Percentiles rank a stretch among this genome's conserved stretches.
These are phyloP conservation scores for Scolecobasidium constrictum DNA, from an alignment of 2,329 filamentous ascomycete genomes.

Conservation along the genomic window DNA sequence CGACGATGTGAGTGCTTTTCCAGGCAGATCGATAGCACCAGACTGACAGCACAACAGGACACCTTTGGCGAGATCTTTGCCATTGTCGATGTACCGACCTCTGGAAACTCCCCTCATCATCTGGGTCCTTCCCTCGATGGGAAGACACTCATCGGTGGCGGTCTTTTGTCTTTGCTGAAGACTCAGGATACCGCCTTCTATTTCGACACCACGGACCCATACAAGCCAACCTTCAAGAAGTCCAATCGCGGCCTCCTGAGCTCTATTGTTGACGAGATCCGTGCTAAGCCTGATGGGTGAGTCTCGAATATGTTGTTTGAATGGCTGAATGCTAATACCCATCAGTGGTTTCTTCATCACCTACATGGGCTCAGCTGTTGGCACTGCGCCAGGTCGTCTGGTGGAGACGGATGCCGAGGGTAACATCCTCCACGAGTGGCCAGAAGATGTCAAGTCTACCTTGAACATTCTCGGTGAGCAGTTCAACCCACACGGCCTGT, in stretches of 20 bases:
- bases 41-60: slow-evolving; percentile 32
- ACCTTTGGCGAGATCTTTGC: slow-evolving; percentile 49
- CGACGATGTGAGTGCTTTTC: slow-evolving; percentile 39
- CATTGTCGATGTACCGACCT: slow-evolving; percentile 47
- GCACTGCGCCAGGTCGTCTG: slow-evolving; percentile 47
- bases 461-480: slow-evolving; percentile 49
- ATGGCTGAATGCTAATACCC: no score
- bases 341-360: slow-evolving; percentile 52
- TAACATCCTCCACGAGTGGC: slow-evolving; percentile 53
- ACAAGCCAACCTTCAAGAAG: slow-evolving; percentile 47
- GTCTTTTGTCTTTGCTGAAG: slow-evolving; percentile 48
- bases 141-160: no score
- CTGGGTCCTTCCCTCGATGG: slow-evolving; percentile 44
- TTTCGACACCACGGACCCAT: slow-evolving; percentile 49
- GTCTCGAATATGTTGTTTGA: no score
- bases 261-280: slow-evolving; percentile 52
- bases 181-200: slow-evolving; percentile 51
- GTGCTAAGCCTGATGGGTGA: slow-evolving; percentile 53
- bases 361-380: slow-evolving; percentile 49
- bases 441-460: slow-evolving; percentile 42
- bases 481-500: slow-evolving; percentile 51
- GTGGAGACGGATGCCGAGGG: slow-evolving; percentile 49
- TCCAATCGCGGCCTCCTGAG: slow-evolving; percentile 48
- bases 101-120: slow-evolving; percentile 52
- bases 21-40: slow-evolving; percentile 6